Evolutionary conservation across 2,329 filamentous ascomycete genomes (phyloP).

Genomic region (Thelonectria discophora): DNA sequence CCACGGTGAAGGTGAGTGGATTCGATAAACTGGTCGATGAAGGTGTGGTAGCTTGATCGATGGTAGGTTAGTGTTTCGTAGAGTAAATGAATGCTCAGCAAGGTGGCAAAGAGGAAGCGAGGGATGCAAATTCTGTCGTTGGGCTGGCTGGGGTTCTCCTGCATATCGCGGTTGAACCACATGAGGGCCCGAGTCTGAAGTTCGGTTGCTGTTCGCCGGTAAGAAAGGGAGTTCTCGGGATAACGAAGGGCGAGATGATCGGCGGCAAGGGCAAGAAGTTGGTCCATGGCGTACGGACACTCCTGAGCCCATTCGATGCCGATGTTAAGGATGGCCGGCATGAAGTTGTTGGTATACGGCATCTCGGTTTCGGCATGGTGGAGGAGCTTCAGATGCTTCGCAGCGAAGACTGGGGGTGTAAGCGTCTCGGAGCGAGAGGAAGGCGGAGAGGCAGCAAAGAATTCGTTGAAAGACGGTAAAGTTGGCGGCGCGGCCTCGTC

Average conservation of each 20-base stretch:
- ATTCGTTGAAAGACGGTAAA: conserved; percentile 37
- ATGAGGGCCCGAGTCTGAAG: conserved; percentile 56
- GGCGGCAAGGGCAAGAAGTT: conserved; percentile 56
- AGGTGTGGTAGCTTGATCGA: conserved; percentile 48
- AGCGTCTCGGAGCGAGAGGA: conserved; percentile 23
- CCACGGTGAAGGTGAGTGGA: conserved; percentile 55
- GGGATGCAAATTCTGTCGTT: conserved; percentile 46
- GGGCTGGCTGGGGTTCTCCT: conserved; percentile 35
- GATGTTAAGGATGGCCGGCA: conserved; percentile 43
- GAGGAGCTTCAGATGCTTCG: conserved; percentile 52
- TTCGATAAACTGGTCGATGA: conserved; percentile 53
- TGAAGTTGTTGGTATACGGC: conserved; percentile 35
- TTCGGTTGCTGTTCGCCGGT: conserved; percentile 51
- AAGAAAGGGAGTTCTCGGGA: conserved; percentile 27
- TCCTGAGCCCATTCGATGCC: conserved; percentile 45
- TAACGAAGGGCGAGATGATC: conserved; percentile 47
- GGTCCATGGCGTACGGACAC: conserved; percentile 57
- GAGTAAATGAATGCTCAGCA: conserved; percentile 57
- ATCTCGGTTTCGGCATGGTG: conserved; percentile 47
- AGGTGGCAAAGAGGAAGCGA: conserved; percentile 55
- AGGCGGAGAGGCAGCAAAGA: conserved; percentile 29
- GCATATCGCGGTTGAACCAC: conserved; percentile 47
- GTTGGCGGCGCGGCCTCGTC: conserved; percentile 28
- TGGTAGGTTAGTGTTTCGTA: conserved; percentile 56
- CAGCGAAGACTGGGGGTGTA: conserved; percentile 43